These are phyloP conservation scores for Aspergillus homomorphus DNA, from an alignment of 495 filamentous ascomycete species.

Conservation along the genomic window DNA sequence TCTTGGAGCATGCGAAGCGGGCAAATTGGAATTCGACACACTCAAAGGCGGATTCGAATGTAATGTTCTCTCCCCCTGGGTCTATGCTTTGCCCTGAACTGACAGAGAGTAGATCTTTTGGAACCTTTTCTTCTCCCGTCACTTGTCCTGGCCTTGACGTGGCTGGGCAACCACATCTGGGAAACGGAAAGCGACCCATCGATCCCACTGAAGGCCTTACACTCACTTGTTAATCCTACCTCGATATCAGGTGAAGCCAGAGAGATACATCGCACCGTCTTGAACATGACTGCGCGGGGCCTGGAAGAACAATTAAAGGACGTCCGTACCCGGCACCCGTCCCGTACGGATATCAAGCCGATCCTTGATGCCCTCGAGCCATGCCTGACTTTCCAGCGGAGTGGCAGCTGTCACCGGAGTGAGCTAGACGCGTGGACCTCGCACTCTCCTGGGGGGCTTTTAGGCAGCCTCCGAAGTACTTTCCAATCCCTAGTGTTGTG, in stretches of 20 bases:
- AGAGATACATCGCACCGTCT: slow-evolving; percentile 75
- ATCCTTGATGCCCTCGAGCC: slow-evolving; percentile 67
- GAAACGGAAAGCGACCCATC: slow-evolving; percentile 59
- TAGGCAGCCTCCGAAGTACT: slow-evolving; percentile 58
- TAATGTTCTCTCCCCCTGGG: slow-evolving; percentile 36
- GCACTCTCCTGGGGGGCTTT: slow-evolving; percentile 57
- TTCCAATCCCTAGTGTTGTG: slow-evolving; percentile 70
- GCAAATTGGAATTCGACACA: slow-evolving; percentile 71
- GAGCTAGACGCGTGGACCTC: slow-evolving; percentile 77
- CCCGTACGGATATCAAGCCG: slow-evolving; percentile 66
- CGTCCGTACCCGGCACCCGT: slow-evolving; percentile 65
- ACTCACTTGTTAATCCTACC: slow-evolving; percentile 69
- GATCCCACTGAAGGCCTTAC: slow-evolving; percentile 64
- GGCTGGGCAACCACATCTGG: slow-evolving; percentile 82
- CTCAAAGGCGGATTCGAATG: slow-evolving; percentile 86
- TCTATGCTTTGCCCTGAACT: background rate
- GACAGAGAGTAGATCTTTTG: slow-evolving; percentile 60
- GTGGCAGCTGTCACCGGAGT: slow-evolving; percentile 59
- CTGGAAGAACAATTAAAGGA: slow-evolving; percentile 73
- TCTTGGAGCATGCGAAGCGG: slow-evolving; percentile 68
- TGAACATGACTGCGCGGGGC: slow-evolving; percentile 75
- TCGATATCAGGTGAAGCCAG: slow-evolving; percentile 78
- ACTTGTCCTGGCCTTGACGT: slow-evolving; percentile 74
- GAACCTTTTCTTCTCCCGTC: slow-evolving; percentile 89
- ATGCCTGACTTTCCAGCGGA: slow-evolving; percentile 64